Percentiles rank a stretch among this genome's conserved stretches.
Evolutionary conservation across 1,284 basidiomycete species (phyloP).

Genomic region (Leccinum angustisporum): DNA sequence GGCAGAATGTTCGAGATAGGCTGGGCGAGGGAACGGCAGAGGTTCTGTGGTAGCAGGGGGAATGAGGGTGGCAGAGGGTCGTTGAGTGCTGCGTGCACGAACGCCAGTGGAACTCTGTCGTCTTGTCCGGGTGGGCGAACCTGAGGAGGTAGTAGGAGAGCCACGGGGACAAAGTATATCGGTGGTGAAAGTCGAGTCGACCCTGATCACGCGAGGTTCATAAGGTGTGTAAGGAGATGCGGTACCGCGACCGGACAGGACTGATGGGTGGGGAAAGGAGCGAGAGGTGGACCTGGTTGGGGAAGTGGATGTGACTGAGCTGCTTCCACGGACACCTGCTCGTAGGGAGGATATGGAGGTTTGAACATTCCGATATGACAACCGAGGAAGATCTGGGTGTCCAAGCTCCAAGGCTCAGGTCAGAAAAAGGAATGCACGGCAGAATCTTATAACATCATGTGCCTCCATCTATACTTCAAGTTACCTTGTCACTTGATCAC

Average conservation of each 20-base stretch:
- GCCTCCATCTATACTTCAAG: neutral
- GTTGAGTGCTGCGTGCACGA: conserved; percentile 36
- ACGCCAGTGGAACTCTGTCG: conserved; percentile 42
- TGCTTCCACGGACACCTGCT: conserved; percentile 34
- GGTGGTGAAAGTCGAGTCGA: conserved; percentile 39
- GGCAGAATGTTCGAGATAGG: conserved; percentile 73
- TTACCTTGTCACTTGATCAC: no score
- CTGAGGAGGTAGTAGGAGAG: conserved; percentile 31
- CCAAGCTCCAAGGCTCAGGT: neutral
- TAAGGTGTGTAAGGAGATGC: conserved; percentile 38
- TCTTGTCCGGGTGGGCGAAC: conserved; percentile 45
- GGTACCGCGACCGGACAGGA: conserved; percentile 24
- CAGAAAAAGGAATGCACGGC: neutral
- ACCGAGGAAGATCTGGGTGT: neutral
- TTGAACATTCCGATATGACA: conserved; percentile 38
- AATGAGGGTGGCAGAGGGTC: conserved; percentile 23
- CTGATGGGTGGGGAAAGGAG: conserved; percentile 32
- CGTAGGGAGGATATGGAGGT: conserved; percentile 59
- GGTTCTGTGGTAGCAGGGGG: conserved; percentile 19
- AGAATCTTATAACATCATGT: neutral
- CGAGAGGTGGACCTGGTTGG: conserved; percentile 41
- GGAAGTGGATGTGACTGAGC: conserved; percentile 36
- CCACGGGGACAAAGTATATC: conserved; percentile 38
- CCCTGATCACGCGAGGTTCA: conserved; percentile 67
- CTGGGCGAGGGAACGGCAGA: conserved; percentile 58